Percentiles rank a stretch among this genome's conserved stretches.
phyloP scores from a whole-genome alignment of 2,329 filamentous ascomycete species.

The Trichoderma sp. region DNA sequence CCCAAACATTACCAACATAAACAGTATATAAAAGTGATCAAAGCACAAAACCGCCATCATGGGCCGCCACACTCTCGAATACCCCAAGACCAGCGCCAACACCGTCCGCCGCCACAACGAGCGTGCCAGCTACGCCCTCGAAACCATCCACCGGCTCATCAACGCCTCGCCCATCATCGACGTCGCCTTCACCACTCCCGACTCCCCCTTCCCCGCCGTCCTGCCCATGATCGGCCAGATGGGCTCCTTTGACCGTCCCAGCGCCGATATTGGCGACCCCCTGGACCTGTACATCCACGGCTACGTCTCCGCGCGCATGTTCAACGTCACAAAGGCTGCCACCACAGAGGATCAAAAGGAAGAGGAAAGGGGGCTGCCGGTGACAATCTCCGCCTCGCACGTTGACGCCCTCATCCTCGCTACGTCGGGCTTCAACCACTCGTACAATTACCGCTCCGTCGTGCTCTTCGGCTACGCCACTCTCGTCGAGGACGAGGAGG shows the following conservation, averaged over 20 bases:
- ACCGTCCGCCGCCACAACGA: conserved; percentile 68
- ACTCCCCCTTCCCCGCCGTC: conserved; percentile 71
- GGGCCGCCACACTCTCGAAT: conserved; percentile 51
- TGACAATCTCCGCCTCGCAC: conserved; percentile 72
- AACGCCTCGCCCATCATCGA: conserved; percentile 75
- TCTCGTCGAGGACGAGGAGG: conserved; percentile 65
- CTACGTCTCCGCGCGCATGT: conserved; percentile 77
- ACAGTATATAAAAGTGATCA: background rate
- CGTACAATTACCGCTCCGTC: conserved; percentile 84
- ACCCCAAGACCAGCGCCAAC: conserved; percentile 64
- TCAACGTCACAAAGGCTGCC: conserved; percentile 56
- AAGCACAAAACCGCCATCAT: conserved; percentile 30
- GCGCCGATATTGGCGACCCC: conserved; percentile 61
- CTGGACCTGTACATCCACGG: conserved; percentile 81
- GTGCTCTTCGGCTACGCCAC: conserved; percentile 74
- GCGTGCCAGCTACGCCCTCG: conserved; percentile 69
- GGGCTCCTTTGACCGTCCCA: conserved; percentile 68
- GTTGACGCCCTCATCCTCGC: conserved; percentile 79
- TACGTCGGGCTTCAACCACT: conserved; percentile 77
- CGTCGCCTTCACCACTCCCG: conserved; percentile 70
- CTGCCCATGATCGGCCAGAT: conserved; percentile 87
- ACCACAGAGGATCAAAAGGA: background rate
- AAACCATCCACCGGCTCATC: conserved; percentile 73
- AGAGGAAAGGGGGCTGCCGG: conserved; percentile 58
- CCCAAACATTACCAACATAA: background rate